Base-by-base conservation (phyloP, 495 filamentous ascomycete genomes). In the Penicillium soppii region DNA sequence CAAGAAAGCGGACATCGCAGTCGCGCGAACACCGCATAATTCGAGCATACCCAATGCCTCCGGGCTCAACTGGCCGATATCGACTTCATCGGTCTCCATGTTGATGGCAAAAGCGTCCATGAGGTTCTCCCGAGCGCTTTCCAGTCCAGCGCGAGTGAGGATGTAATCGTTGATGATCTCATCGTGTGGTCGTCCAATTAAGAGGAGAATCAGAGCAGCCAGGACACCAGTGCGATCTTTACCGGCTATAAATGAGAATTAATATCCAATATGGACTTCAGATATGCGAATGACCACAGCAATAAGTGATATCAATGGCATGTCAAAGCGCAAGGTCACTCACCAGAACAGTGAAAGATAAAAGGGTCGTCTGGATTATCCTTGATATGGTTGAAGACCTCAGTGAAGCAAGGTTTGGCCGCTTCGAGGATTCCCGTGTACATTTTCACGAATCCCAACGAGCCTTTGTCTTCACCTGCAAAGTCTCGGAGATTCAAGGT, bases 151-250 rank as follows among this genome's bases (percentile, higher is more conserved):
- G 2, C 69, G 67, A 4, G 63, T 68, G 25, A 69, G 58, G 5
- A 65, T 60, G 39, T 76, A 87, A 57, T 86, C 83, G 21, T 75
- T 53, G 26, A 63, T 57, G 22, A 85, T 71, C 8, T 63, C 63
- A 4, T 81, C 71, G 5, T 65, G 45, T 5, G 72, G 56, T 26
- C 69, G 69, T 8, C 75, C 78, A 8, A 80, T 77, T 0, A 88
- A 65, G 7, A 71, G 68, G n/a, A 84, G 59, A 6, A 88, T 61
- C 1, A 87, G 50, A 5, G 78, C 80, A 5, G 81, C 69, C 8
- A 86, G 59, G 1, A 86, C 79, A 3, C 84, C 84, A 0, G 84
- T 85, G n/a, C 84, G 74, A 52, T 87, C 83, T 52, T 84, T 81
- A 5, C 84, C 84, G 9, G 82, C 82, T 78, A 40, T 58, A 21